Percentiles rank a stretch among this genome's conserved stretches.
Evolutionary conservation across 805 yeast genomes (phyloP).

Genomic region (Starmerella floricola): DNA sequence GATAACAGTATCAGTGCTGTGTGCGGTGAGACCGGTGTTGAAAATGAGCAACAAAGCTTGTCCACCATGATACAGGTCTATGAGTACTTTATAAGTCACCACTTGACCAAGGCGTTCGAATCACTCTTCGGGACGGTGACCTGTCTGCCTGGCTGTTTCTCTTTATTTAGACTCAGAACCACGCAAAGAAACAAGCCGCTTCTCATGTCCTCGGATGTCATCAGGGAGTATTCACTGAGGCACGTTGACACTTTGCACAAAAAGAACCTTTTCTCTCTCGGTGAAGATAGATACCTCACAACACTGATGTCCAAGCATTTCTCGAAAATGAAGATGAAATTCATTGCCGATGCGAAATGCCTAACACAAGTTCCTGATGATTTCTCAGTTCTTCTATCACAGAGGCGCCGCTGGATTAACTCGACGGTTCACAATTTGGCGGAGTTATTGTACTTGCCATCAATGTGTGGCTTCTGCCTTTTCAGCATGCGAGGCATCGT

Average conservation of each 20-base stretch:
- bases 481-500: conserved; percentile 51
- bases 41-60: conserved; percentile 43
- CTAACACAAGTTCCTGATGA: conserved; percentile 48
- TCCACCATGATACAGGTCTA: conserved; percentile 52
- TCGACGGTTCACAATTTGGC: conserved; percentile 52
- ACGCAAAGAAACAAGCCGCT: conserved; percentile 43
- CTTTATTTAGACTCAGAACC: conserved; percentile 39
- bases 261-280: conserved; percentile 48
- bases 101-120: conserved; percentile 52
- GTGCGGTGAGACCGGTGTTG: conserved; percentile 51
- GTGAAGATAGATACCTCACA: conserved; percentile 49
- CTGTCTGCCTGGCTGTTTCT: conserved; percentile 57
- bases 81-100: conserved; percentile 53
- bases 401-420: conserved; percentile 74
- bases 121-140: conserved; percentile 51
- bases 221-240: conserved; percentile 44
- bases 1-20: conserved; percentile 48
- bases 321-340: conserved; percentile 43
- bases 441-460: conserved; percentile 44
- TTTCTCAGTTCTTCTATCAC: conserved; percentile 80
- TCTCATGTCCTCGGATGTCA: conserved; percentile 48
- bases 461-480: conserved; percentile 51
- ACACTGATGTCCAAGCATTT: conserved; percentile 47
- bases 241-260: conserved; percentile 48
- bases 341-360: conserved; percentile 48